Evolutionary conservation across 331 rosid genomes (phyloP), one percentile per base, ranked within the genome.

Genomic region (Cydonia oblonga): DNA sequence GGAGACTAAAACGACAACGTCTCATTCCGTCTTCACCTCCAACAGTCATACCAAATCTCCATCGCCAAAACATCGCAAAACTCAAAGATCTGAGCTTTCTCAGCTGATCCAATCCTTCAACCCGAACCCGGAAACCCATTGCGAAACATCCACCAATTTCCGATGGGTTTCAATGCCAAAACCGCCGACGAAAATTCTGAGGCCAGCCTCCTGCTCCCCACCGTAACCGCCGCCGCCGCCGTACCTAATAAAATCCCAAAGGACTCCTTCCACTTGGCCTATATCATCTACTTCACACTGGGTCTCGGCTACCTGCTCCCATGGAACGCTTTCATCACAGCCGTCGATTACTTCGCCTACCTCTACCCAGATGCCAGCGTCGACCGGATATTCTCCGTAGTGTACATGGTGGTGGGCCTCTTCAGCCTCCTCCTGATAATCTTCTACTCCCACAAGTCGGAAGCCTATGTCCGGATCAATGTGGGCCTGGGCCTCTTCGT

Each of bases 241-340:
- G 24, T 35, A 16, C 38, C 80, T 26, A 29, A 65, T 23, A 78
- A 72, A 32, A 42, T 68, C 52, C 96, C 97, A 1, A 23, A 80
- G 68, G 98, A 93, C 80, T 72, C 81, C 4, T 85, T 69, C 71
- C 85, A 89, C 30, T 74, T 93, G 0, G 88, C 92, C 13, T 93
- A 93, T 80, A 82, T 91, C 51, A 82, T 87, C 79, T 85, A 93
- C 89, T 93, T 90, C 84, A 79, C 78, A 5, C 76, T 93, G 1
- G 97, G 98, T 6, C 15, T 84, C 13, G 97, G 98, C 28, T 93
- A 81, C 78, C 93, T 93, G 20, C 95, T 93, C 24, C 98, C 98
- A 1, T 93, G 98, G 98, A 93, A 93, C 78, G 92, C 90, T 12
- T 93, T 93, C 88, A 82, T 93, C 83, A 93, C 97, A 4, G 98